Conservation (phyloP, 2,329 filamentous ascomycete genomes). For the Cladorrhinum sp. region DNA sequence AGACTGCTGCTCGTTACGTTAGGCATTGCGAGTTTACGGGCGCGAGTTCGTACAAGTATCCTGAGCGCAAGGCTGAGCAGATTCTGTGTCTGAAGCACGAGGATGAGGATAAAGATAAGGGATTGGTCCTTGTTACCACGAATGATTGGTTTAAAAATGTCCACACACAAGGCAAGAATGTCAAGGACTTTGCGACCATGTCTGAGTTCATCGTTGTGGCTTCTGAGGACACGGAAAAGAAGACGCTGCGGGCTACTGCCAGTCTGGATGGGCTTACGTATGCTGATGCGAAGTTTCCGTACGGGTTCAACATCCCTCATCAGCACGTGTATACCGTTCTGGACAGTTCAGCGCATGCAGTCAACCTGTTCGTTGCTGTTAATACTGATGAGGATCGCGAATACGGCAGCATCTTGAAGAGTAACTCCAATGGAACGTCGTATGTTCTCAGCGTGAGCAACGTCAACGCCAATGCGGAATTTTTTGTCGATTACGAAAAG, state of each 20-base stretch:
- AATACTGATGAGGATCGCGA: slow-evolving; percentile 61
- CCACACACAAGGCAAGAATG: slow-evolving; percentile 62
- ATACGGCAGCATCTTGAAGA: slow-evolving; percentile 90
- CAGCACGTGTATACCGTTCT: slow-evolving; percentile 87
- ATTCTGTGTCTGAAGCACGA: slow-evolving; percentile 63
- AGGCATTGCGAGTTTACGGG: slow-evolving; percentile 84
- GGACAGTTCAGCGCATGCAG: slow-evolving; percentile 88
- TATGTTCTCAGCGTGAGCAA: slow-evolving; percentile 80
- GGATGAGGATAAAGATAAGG: slow-evolving; percentile 60
- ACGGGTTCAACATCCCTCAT: slow-evolving; percentile 74
- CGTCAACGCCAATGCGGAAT: slow-evolving; percentile 74
- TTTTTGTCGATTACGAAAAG: slow-evolving; percentile 94
- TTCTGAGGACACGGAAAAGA: slow-evolving; percentile 63
- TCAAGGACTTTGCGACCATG: slow-evolving; percentile 90
- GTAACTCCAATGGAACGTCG: slow-evolving; percentile 95
- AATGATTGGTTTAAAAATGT: slow-evolving; percentile 72
- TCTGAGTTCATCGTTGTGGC: slow-evolving; percentile 93
- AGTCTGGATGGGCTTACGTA: slow-evolving; percentile 83
- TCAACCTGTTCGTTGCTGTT: slow-evolving; percentile 90
- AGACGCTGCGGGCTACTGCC: slow-evolving; percentile 71
- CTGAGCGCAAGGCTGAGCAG: slow-evolving; percentile 46
- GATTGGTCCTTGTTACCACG: slow-evolving; percentile 70
- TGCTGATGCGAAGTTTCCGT: slow-evolving; percentile 80
- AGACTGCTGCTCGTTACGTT: slow-evolving; percentile 69
- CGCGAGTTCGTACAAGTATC: slow-evolving; percentile 52